A percentile compares a stretch with the other conserved stretches of the same genome.
phyloP scores from a whole-genome alignment of 2,329 filamentous ascomycete species.

The Uncinocarpus reesii region DNA sequence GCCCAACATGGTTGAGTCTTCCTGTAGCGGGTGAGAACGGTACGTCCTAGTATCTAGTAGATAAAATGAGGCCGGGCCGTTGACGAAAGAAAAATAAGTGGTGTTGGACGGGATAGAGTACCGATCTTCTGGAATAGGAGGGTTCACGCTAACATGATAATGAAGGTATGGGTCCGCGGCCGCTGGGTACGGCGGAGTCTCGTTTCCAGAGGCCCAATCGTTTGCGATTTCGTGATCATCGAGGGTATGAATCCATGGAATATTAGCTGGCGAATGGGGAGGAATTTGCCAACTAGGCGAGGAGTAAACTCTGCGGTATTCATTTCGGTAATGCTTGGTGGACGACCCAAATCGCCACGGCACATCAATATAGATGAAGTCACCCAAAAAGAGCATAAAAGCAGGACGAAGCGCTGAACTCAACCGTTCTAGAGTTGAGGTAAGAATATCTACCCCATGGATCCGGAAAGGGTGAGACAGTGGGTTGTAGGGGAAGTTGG shows the following conservation, averaged over 20 bases:
- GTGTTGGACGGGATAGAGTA: constrained; percentile 49
- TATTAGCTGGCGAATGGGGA: constrained; percentile 47
- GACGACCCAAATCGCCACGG: constrained; percentile 65
- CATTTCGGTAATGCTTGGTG: constrained; percentile 68
- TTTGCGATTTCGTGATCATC: constrained; percentile 96
- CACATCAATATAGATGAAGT: constrained; percentile 56
- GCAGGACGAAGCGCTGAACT: constrained; percentile 42
- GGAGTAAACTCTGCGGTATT: constrained; percentile 91
- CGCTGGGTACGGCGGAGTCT: constrained; percentile 65
- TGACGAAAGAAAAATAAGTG: constrained; percentile 80
- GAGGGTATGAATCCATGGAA: constrained; percentile 96
- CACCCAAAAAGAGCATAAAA: constrained; percentile 52
- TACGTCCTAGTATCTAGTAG: constrained; percentile 86
- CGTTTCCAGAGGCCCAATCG: constrained; percentile 71
- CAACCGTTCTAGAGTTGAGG: constrained; percentile 59
- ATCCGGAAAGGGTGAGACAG: constrained; percentile 74
- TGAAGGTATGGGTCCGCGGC: constrained; percentile 76
- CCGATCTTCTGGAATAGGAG: constrained; percentile 47
- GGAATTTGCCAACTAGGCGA: constrained; percentile 71
- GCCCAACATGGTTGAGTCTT: constrained; percentile 80
- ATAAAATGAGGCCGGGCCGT: constrained; percentile 89
- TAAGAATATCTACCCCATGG: constrained; percentile 67
- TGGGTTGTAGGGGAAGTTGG: constrained; percentile 78
- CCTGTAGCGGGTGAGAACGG: constrained; percentile 45
- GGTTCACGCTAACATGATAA: constrained; percentile 79